A percentile compares a stretch with the other conserved stretches of the same genome.
These are phyloP conservation scores for Furcasterigmium furcatum DNA, from an alignment of 2,329 filamentous ascomycete genomes.

Conservation along the genomic window DNA sequence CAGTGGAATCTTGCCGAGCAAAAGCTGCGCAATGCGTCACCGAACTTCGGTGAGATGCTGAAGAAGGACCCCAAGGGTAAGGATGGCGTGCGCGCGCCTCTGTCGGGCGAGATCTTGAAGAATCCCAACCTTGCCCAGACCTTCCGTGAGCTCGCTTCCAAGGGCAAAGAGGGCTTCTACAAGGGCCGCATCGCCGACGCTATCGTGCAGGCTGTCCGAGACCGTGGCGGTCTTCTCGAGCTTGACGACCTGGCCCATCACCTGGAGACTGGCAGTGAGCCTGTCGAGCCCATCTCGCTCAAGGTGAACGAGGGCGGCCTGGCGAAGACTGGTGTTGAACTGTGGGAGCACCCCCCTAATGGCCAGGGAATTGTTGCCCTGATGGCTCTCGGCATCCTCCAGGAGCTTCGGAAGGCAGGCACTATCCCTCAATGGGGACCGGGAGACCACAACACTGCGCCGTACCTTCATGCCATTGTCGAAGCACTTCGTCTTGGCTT, in stretches of 20 bases:
- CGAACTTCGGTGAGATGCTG: constrained; percentile 84
- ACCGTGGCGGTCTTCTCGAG: constrained; percentile 73
- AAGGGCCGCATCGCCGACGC: constrained; percentile 77
- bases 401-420: constrained; percentile 74
- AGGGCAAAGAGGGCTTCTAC: constrained; percentile 92
- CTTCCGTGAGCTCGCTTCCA: constrained; percentile 71
- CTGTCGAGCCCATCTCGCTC: constrained; percentile 81
- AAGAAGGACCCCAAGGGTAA: constrained; percentile 68
- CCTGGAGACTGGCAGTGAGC: constrained; percentile 63
- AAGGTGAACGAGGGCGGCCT: constrained; percentile 54
- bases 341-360: constrained; percentile 97
- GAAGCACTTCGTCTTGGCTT: constrained; percentile 88
- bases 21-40: constrained; percentile 67
- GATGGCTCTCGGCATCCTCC: constrained; percentile 89
- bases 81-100: constrained; percentile 71
- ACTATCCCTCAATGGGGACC: constrained; percentile 69
- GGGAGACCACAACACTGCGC: constrained; percentile 75
- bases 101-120: constrained; percentile 82
- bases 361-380: constrained; percentile 93
- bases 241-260: constrained; percentile 80
- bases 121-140: constrained; percentile 79
- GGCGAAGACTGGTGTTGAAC: constrained; percentile 57
- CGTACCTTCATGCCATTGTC: constrained; percentile 82
- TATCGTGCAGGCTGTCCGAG: constrained; percentile 72
- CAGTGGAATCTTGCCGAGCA: constrained; percentile 72